Conservation (phyloP, 139 green algal species). For the Chlamydomonas incerta region DNA sequence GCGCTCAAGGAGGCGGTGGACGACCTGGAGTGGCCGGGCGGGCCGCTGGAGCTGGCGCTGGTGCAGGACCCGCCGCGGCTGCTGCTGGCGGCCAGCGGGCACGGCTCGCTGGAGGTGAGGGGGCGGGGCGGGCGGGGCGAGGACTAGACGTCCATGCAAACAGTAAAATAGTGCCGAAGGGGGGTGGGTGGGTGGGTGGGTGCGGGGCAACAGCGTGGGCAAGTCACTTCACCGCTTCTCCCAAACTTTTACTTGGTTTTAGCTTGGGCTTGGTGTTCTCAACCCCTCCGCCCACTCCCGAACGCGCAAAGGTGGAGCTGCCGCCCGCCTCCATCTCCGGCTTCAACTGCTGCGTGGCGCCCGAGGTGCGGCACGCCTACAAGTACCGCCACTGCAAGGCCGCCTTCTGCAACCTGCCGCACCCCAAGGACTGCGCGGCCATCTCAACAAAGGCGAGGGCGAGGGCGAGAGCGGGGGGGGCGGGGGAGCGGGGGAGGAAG, state of each 20-base stretch:
- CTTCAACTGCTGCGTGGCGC: conserved; percentile 38
- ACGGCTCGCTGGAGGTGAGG: conserved; percentile 50
- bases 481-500: neutral
- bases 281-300: too few relatives aligned
- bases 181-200: too few relatives aligned
- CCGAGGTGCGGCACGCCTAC: conserved; percentile 51
- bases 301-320: conserved; percentile 45
- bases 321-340: conserved; percentile 40
- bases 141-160: too few relatives aligned
- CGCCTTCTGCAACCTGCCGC: conserved; percentile 59
- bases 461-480: neutral
- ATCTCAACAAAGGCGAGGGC: conserved; percentile 59
- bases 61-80: conserved; percentile 44
- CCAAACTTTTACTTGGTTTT: too few relatives aligned
- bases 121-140: too few relatives aligned
- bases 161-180: too few relatives aligned
- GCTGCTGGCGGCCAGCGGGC: conserved; percentile 34
- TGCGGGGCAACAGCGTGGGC: too few relatives aligned
- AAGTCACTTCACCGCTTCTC: too few relatives aligned
- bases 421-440: conserved; percentile 26
- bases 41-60: conserved; percentile 47
- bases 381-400: conserved; percentile 60
- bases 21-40: conserved; percentile 65
- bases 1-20: conserved; percentile 68
- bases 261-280: too few relatives aligned